Evolutionary conservation across 1,139 yeast species (phyloP).

Genomic region (Kazachstania sp.): DNA sequence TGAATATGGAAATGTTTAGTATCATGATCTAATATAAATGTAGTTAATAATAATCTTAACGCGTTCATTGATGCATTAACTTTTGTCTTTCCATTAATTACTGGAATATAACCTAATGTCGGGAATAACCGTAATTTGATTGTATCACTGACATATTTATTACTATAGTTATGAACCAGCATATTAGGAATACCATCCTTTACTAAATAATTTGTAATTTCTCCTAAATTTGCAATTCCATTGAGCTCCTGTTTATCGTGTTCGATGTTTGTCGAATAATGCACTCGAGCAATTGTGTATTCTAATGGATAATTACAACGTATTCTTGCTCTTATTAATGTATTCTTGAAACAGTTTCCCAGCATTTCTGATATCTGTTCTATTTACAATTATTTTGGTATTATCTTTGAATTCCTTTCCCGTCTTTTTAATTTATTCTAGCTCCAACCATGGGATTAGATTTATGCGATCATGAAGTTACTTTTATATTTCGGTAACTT

Average conservation of each 20-base stretch:
- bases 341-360: too few species aligned
- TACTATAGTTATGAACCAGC: conserved; percentile 45
- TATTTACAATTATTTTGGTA: too few species aligned
- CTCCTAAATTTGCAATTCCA: conserved; percentile 49
- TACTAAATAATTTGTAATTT: conserved; percentile 42
- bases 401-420: too few species aligned
- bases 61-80: conserved; percentile 46
- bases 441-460: too few species aligned
- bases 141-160: conserved; percentile 40
- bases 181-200: conserved; percentile 49
- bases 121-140: conserved; percentile 60
- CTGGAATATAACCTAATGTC: conserved; percentile 51
- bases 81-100: conserved; percentile 50
- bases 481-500: too few species aligned
- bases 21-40: conserved; percentile 39
- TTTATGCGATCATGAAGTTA: too few species aligned
- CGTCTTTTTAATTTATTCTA: too few species aligned
- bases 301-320: too few species aligned
- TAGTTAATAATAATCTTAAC: conserved; percentile 45
- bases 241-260: not conserved
- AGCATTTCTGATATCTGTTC: too few species aligned
- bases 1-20: conserved; percentile 11
- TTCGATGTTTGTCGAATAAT: too few species aligned
- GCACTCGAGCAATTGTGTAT: too few species aligned
- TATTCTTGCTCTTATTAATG: too few species aligned